Evolutionary conservation across 768 basidiomycete species (phyloP).

Genomic region (Hypholoma sublateritium): DNA sequence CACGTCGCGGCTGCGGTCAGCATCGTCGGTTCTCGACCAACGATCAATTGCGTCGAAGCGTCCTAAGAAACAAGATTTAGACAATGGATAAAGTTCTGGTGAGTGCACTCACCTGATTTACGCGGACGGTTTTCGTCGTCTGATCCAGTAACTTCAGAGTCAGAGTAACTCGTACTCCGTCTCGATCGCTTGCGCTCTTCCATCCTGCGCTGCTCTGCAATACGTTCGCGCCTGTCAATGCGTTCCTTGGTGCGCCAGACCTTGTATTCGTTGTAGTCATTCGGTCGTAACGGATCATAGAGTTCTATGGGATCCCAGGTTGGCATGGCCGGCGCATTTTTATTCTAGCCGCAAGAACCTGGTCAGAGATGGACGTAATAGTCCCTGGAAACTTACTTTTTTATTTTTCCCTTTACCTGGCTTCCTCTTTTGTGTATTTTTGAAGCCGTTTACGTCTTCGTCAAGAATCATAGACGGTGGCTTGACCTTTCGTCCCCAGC

Average conservation of each 20-base stretch:
- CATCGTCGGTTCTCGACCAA: constrained; percentile 42
- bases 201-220: constrained; percentile 57
- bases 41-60: constrained; percentile 51
- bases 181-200: constrained; percentile 60
- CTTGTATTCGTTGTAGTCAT: constrained; percentile 90
- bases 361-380: background rate
- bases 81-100: constrained; percentile 1
- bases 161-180: constrained; percentile 61
- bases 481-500: constrained; percentile 88
- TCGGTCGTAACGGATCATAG: constrained; percentile 82
- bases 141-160: constrained; percentile 62
- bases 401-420: constrained; percentile 58
- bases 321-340: constrained; percentile 47
- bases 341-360: constrained; percentile 45
- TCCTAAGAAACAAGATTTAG: constrained; percentile 27
- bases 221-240: constrained; percentile 68
- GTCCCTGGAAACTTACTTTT: constrained; percentile 44
- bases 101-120: constrained; percentile 55
- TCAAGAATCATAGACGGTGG: constrained; percentile 90
- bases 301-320: constrained; percentile 79
- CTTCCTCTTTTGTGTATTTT: constrained; percentile 53
- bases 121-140: constrained; percentile 66
- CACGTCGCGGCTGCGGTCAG: constrained; percentile 32
- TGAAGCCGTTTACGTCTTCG: constrained; percentile 87
- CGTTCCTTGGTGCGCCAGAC: constrained; percentile 74